phyloP scores from a whole-genome alignment of 1,284 basidiomycete genomes.

The Anthracocystis setariae region DNA sequence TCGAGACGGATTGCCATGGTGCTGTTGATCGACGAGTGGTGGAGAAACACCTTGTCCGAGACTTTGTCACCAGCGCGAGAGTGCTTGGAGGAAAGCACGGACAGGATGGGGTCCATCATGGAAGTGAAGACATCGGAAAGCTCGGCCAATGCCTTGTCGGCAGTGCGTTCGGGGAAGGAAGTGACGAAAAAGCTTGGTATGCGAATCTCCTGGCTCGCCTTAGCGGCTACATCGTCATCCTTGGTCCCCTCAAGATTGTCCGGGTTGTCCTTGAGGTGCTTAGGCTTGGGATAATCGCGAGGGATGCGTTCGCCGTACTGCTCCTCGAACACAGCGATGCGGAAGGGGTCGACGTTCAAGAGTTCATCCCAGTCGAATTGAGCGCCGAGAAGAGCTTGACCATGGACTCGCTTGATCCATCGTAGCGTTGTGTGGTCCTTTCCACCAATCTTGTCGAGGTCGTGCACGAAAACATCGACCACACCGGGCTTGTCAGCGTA shows the following conservation, averaged over 20 bases:
- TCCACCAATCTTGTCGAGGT: constrained; percentile 39
- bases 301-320: constrained; percentile 40
- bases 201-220: constrained; percentile 18
- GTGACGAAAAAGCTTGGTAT: constrained; percentile 51
- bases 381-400: constrained; percentile 9
- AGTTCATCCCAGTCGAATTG: constrained; percentile 15
- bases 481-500: constrained; percentile 39
- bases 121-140: constrained; percentile 26
- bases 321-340: constrained; percentile 44
- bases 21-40: constrained; percentile 45
- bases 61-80: constrained; percentile 16
- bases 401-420: constrained; percentile 48
- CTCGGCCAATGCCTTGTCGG: neutral
- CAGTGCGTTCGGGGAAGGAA: constrained; percentile 32
- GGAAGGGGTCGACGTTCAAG: constrained; percentile 42
- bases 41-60: constrained; percentile 31
- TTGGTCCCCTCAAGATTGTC: constrained; percentile 28
- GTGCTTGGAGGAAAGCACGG: constrained; percentile 6
- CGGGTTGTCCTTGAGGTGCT: constrained; percentile 26
- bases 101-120: constrained; percentile 28
- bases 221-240: constrained; percentile 22
- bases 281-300: constrained; percentile 31
- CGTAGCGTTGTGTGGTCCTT: constrained; percentile 36
- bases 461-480: constrained; percentile 54
- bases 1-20: constrained; percentile 35